Evolutionary conservation across 2,329 filamentous ascomycete genomes (phyloP), one percentile per base, ranked within the genome.

Genomic region (Xylariaceae sp.): DNA sequence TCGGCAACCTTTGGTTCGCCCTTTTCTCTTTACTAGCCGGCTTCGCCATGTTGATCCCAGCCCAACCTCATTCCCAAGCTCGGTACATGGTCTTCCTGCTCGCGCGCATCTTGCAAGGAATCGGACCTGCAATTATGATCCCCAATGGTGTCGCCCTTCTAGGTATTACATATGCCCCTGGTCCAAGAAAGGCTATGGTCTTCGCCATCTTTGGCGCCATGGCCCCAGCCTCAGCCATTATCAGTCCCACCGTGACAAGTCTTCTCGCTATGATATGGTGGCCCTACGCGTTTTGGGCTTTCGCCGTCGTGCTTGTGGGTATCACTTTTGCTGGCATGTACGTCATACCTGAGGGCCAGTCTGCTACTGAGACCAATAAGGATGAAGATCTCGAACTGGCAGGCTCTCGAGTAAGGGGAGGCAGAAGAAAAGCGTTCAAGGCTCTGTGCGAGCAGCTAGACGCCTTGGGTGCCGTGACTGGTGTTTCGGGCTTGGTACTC

Each of bases 141-240:
- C 77, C 78, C 0, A 80, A 79, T 48, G 74, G 66, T 0, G 61
- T 81, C 20, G 79, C 76, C 2, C 62, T 82, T 6, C 57, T 79
- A 2, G 76, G 77, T 0, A 67, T 72, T 0, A 62, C 60, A 3
- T 64, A 64, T 32, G 79, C 77, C 46, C 62, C 66, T 2, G 62
- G 62, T 1, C 62, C 54, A n/a, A 58, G 58, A 35, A 64, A 64
- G 45, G 59, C 60, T 12, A 59, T 65, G 54, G 45, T 64, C 8
- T 63, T 64, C 48, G 60, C 58, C 22, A 55, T 65, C 21, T 63
- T 64, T 27, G 60, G 61, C 12, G 60, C 61, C n/a, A 59, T 61
- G 54, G 61, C 62, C 2, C 62, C 62, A 3, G 59, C 58, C 11
- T 59, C 57, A 4, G 60, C 61, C 12, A 57, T 63, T 23, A 52